Evolutionary conservation across 345 rosid species (phyloP).

Genomic region (Eucalyptus pauciflora): DNA sequence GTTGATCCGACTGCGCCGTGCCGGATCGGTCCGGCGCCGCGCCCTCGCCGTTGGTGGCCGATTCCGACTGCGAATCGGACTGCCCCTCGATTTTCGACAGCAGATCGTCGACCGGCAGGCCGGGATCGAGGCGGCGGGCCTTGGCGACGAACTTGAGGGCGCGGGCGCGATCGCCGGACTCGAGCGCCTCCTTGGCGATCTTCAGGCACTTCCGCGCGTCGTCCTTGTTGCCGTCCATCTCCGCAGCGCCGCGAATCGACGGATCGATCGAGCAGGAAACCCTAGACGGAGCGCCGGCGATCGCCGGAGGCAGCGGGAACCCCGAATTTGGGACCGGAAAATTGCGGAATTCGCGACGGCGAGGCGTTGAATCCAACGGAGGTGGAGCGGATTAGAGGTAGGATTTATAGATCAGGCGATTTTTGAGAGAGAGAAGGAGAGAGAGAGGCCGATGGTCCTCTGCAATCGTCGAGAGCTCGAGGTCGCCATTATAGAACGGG

Average conservation of each 20-base stretch:
- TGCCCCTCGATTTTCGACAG: constrained; percentile 26
- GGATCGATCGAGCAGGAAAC: background rate
- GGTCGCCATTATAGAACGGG: background rate
- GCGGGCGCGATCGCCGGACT: constrained; percentile 69
- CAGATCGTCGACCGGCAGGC: constrained; percentile 53
- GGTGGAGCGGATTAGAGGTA: background rate
- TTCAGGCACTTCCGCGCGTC: constrained; percentile 80
- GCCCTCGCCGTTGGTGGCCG: constrained; percentile 1
- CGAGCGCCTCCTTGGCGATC: constrained; percentile 66
- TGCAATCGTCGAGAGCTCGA: background rate
- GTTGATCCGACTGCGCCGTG: constrained; percentile 21
- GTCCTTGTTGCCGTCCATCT: constrained; percentile 93
- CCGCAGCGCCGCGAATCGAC: background rate
- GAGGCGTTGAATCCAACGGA: background rate
- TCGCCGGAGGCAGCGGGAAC: background rate
- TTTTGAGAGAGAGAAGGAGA: background rate
- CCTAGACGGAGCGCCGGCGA: background rate
- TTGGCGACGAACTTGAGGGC: constrained; percentile 69
- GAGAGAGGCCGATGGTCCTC: background rate
- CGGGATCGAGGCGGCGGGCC: constrained; percentile 93
- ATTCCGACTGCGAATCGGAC: background rate
- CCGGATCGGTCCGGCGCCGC: background rate
- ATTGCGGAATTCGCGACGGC: background rate
- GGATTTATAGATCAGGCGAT: background rate
- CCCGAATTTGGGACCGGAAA: background rate